Base-by-base conservation (phyloP, 345 rosid species). In the Salix dunnii region DNA sequence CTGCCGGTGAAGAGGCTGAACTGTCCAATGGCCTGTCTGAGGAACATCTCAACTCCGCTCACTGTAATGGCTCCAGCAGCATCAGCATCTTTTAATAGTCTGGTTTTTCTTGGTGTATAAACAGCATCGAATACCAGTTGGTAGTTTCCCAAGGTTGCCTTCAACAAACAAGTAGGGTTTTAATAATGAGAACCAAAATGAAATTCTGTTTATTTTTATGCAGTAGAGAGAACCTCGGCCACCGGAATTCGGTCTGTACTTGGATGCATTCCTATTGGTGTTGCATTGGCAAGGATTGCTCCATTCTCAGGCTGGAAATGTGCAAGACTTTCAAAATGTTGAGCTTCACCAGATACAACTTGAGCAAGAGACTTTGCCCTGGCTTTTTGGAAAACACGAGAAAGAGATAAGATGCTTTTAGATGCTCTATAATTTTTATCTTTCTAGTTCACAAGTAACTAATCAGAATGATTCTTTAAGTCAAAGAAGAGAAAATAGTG, bases 181-280 rank as follows among this genome's bases (percentile, higher is more conserved):
- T 60, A 74, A 16, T 36, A 49, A 18, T 2, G 43, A 8, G 77
- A 70, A 12, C 28, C 1, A 21, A 64, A 63, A 30, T 30, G 42
- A 38, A 60, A 67, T 70, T 27, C 18, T 42, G 17, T 51, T 42
- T 36, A 64, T 33, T 31, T 33, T 21, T 14, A 9, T 28, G 9
- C 64, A 80, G 60, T 51, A 66, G 64, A 43, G 72, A 65, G 27
- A 64, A 89, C 92, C 92, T 86, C 81, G 11, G 89, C 73, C 9
- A 88, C 82, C 3, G 93, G 91, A 23, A 86, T 80, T 18, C 88
- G 78, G 10, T 87, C 86, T 2, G 75, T 82, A 70, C 79, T 88
- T 8, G 91, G 89, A 71, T 84, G 90, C 94, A 90, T 90, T 67
- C 94, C 91, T 20, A 90, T 16, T 0, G 91, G 90, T 16, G 94